Evolutionary conservation across 495 filamentous ascomycete genomes (phyloP), one percentile per base, ranked within the genome.

Genomic region (Aspergillus funiculosus): DNA sequence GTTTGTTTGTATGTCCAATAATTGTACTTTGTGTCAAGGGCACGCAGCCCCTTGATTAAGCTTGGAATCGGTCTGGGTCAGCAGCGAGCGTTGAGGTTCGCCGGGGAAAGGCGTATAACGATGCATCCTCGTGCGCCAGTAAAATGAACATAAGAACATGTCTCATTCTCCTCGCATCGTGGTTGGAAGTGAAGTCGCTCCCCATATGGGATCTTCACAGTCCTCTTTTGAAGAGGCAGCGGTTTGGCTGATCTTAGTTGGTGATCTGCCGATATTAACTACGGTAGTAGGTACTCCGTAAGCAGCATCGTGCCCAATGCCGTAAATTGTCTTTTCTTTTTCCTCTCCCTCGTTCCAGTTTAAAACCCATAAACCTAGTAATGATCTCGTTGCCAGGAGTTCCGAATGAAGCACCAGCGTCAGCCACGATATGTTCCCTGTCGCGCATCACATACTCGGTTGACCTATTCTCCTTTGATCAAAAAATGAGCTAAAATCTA

Each of bases 221-320:
- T 29, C 7, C 26, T 20, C 15, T 9, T 35, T 34, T 18, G 4
- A 36, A 45, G 19, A 36, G 42, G 29, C 8, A 45, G 31, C 18
- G 8, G 13, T 27, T 10, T 25, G 22, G 42, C 24, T 27, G 42
- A 45, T 45, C 42, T 15, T 27, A 13, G 19, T 27, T 17, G 21
- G 30, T 27, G 42, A 45, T 45, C 42, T 27, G 42, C 31, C 42
- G 41, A 31, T 21, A 24, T 24, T 45, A 37, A 32, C 30, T 15
- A 13, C n/a, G n/a, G n/a, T n/a, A n/a, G n/a, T n/a, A n/a, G n/a
- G n/a, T n/a, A n/a, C n/a, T n/a, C n/a, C n/a, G n/a, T n/a, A n/a
- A n/a, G n/a, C n/a, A n/a, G n/a, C 13, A 36, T 36, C 32, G 13
- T 14, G 32, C 15, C 11, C 32, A 36, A 18, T 36, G 13, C 5